Base-by-base conservation (phyloP, 2,329 filamentous ascomycete species). In the Cadophora sp. region DNA sequence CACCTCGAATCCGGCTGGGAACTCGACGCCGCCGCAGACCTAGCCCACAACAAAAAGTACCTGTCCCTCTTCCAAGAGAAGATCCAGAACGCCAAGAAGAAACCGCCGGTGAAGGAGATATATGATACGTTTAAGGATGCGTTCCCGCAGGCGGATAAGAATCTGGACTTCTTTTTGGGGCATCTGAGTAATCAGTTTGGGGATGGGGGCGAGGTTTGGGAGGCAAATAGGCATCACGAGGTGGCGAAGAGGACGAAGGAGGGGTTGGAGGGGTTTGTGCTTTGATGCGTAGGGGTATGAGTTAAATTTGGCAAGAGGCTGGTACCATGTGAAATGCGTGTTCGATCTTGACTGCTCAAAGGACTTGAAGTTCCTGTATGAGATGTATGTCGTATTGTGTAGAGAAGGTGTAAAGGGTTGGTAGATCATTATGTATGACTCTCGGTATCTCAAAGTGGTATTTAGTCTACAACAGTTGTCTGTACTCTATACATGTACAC, bases 231-330 rank as follows among this genome's bases (percentile, higher is more conserved):
- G 67, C 83, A 88, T 75, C 89, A 90, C 48, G 88, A 88, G 74
- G 80, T 91, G 24, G 89, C 89, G 14, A 84, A 86, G 71, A 86
- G 86, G 74, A 90, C 92, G 76, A 91, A 89, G 0, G 82, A 92
- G 3, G 94, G 97, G 72, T 85, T 97, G 62, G 94, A 97, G 78
- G 64, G 64, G 22, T 62, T 64, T 64, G 51, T 48, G 34, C 26
- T 56, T 40, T 62, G 55, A 59, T n/a, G n/a, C n/a, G n/a, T n/a
- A n/a, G 53, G 31, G 22, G 1, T 59, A 1, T 59, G 50, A n/a
- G n/a, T n/a, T n/a, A n/a, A n/a, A n/a, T n/a, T n/a, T n/a, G n/a
- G n/a, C n/a, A n/a, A n/a, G n/a, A n/a, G n/a, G n/a, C n/a, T n/a
- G n/a, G n/a, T n/a, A n/a, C n/a, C n/a, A n/a, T n/a, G n/a, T n/a